These are phyloP conservation scores for Prunus persica DNA, from an alignment of 306 rosid species.

Conservation along the genomic window DNA sequence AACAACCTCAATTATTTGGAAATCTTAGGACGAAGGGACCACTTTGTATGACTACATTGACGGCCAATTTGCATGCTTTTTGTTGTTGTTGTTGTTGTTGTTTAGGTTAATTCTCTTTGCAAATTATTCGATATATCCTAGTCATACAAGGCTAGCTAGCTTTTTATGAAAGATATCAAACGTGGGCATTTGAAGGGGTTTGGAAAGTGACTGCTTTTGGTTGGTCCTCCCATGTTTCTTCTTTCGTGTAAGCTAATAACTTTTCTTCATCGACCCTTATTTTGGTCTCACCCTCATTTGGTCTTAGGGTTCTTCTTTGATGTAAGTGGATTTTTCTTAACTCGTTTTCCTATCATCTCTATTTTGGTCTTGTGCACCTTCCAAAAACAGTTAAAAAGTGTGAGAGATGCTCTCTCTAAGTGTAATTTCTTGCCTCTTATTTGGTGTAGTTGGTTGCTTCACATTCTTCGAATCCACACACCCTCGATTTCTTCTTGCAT, in stretches of 20 bases:
- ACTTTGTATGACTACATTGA: background rate
- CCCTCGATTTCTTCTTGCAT: too few relatives aligned
- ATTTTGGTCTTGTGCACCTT: background rate
- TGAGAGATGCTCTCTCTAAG: background rate
- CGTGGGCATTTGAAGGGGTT: background rate
- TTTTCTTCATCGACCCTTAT: background rate
- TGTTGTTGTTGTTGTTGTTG: background rate
- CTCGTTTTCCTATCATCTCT: background rate
- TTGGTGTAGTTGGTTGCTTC: background rate
- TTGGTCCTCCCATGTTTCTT: constrained; percentile 8
- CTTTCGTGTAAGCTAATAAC: background rate
- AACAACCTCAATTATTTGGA: constrained; percentile 21
- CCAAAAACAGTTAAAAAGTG: background rate
- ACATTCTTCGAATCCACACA: background rate
- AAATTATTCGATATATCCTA: background rate
- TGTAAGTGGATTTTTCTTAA: background rate
- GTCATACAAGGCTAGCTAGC: background rate
- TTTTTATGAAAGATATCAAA: background rate
- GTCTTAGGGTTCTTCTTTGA: background rate
- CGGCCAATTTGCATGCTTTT: background rate
- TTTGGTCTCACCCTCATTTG: background rate
- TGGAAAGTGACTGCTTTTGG: background rate
- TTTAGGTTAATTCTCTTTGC: background rate
- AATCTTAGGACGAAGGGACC: constrained; percentile 12
- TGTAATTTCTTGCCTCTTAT: background rate